Evolutionary conservation across 768 basidiomycete species (phyloP).

Genomic region (Termitomyces sp.): DNA sequence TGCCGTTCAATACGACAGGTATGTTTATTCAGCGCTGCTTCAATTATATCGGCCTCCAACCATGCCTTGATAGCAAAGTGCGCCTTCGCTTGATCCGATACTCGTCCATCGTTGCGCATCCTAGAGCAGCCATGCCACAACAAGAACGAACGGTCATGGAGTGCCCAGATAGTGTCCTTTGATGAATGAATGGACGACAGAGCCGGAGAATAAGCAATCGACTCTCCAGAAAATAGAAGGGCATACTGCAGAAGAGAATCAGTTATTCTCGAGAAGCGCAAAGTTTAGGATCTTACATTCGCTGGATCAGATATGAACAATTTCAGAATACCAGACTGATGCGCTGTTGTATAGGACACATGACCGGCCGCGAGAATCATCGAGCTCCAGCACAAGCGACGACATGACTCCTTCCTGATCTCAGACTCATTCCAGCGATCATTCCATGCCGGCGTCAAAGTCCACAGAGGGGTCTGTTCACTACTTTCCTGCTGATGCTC

Average conservation of each 20-base stretch:
- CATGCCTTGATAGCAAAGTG: slow-evolving; percentile 64
- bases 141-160: slow-evolving; percentile 63
- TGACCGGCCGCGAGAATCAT: slow-evolving; percentile 61
- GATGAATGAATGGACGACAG: slow-evolving; percentile 25
- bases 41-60: slow-evolving; percentile 65
- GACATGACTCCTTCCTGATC: slow-evolving; percentile 64
- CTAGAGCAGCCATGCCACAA: slow-evolving; percentile 71
- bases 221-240: slow-evolving; percentile 74
- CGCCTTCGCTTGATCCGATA: slow-evolving; percentile 46
- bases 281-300: slow-evolving; percentile 42
- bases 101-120: slow-evolving; percentile 39
- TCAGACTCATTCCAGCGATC: slow-evolving; percentile 54
- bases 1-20: slow-evolving; percentile 63
- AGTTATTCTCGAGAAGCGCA: not conserved
- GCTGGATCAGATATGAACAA: slow-evolving; percentile 58
- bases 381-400: slow-evolving; percentile 70
- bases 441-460: slow-evolving; percentile 60
- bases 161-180: slow-evolving; percentile 73
- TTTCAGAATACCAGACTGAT: slow-evolving; percentile 31
- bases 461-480: slow-evolving; percentile 59
- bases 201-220: slow-evolving; percentile 32
- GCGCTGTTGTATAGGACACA: slow-evolving; percentile 51
- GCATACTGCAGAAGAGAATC: slow-evolving; percentile 42
- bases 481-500: slow-evolving; percentile 42
- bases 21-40: slow-evolving; percentile 56